Conservation (phyloP, 495 filamentous ascomycete species). For the Elasticomyces elasticus region DNA sequence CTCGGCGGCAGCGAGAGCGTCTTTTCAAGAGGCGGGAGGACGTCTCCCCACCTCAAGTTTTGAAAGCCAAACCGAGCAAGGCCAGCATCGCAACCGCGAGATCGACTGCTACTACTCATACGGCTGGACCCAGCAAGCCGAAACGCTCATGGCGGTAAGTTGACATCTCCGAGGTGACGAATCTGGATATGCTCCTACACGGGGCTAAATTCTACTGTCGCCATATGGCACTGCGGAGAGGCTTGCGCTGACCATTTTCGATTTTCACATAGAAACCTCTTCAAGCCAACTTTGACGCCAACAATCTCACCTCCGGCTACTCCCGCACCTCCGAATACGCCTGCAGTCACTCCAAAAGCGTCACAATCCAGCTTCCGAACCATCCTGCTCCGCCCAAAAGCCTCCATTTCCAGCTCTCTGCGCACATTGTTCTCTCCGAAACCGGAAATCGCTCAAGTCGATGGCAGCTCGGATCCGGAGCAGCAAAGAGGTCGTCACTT, state of each 20-base stretch:
- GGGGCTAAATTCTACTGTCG: too few species aligned
- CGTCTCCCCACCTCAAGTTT: background rate
- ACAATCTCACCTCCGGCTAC: background rate
- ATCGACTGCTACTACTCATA: background rate
- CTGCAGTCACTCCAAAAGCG: background rate
- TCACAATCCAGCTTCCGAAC: background rate
- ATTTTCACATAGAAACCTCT: too few species aligned
- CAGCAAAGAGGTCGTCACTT: background rate
- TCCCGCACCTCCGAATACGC: background rate
- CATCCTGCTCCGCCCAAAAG: background rate
- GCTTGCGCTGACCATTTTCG: too few species aligned
- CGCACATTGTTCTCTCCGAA: constrained; percentile 12
- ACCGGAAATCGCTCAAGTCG: too few species aligned
- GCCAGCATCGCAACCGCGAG: background rate
- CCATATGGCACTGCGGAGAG: too few species aligned
- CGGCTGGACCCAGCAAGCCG: background rate
- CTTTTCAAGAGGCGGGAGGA: background rate
- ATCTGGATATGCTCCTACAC: too few species aligned
- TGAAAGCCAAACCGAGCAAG: background rate
- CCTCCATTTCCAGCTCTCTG: constrained; percentile 6
- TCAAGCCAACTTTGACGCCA: background rate
- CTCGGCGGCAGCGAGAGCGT: background rate
- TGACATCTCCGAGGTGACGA: too few species aligned
- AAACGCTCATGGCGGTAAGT: too few species aligned
- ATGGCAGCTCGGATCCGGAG: too few species aligned